phyloP scores from a whole-genome alignment of 805 yeast species.

The Lipomyces spencermartinsiae region DNA sequence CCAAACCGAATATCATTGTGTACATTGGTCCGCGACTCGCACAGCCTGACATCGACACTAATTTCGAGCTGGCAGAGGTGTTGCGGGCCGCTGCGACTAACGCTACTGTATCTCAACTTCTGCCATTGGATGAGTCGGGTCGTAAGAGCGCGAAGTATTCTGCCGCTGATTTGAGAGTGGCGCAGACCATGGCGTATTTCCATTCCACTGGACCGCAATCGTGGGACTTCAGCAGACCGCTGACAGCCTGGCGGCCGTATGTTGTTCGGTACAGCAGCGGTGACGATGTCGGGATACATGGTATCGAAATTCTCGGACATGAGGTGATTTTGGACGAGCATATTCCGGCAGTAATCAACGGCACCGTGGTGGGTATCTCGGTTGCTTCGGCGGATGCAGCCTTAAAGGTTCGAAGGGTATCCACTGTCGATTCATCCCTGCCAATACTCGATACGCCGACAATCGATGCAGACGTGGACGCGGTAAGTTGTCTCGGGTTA shows the following conservation, averaged over 20 bases:
- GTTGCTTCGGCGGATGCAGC: conserved; percentile 15
- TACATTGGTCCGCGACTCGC: conserved; percentile 52
- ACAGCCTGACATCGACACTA: conserved; percentile 44
- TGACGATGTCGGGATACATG: conserved; percentile 45
- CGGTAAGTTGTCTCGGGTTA: conserved; percentile 26
- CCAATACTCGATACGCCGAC: conserved; percentile 11
- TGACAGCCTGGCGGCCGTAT: conserved; percentile 46
- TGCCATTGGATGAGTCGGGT: conserved; percentile 24
- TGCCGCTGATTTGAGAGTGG: conserved; percentile 39
- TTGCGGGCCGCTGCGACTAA: conserved; percentile 16
- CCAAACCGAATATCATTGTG: conserved; percentile 63
- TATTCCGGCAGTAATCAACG: conserved; percentile 42
- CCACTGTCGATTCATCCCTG: background rate
- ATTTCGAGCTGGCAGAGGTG: conserved; percentile 38
- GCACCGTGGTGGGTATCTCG: conserved; percentile 46
- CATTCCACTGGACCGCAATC: conserved; percentile 26
- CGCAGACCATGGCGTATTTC: conserved; percentile 44
- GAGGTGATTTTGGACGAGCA: conserved; percentile 41
- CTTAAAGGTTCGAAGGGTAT: conserved; percentile 2
- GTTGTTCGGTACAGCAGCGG: conserved; percentile 37
- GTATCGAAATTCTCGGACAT: conserved; percentile 36
- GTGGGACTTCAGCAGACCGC: conserved; percentile 42
- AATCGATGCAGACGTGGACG: conserved; percentile 7
- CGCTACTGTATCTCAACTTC: conserved; percentile 48
- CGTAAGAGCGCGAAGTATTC: conserved; percentile 17